A percentile compares a stretch with the other conserved stretches of the same genome.
Evolutionary conservation across 148 eudicot species (phyloP).

Genomic region (Vaccinium corymbosum): DNA sequence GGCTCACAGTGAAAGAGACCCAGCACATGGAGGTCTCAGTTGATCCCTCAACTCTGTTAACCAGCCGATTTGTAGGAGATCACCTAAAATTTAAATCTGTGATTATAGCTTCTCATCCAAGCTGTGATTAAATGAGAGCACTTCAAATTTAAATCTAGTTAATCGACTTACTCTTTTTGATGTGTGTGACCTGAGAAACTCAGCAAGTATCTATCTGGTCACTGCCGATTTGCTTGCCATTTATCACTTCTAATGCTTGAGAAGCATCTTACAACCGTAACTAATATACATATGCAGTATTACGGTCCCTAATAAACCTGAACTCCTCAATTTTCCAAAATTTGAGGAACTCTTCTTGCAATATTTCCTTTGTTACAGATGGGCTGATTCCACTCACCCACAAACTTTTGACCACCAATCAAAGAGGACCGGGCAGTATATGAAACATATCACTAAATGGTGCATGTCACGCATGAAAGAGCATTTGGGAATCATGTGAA

Average conservation of each 20-base stretch:
- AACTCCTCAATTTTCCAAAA: conserved; percentile 65
- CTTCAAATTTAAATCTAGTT: background rate
- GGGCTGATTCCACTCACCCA: conserved; percentile 85
- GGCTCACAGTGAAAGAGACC: too few relatives aligned
- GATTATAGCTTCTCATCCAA: background rate
- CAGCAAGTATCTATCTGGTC: conserved; percentile 65
- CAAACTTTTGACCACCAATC: conserved; percentile 38
- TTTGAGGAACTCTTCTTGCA: conserved; percentile 68
- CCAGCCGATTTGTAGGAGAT: background rate
- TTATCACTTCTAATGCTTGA: conserved; percentile 60
- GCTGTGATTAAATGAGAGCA: conserved; percentile 37
- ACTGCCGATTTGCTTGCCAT: conserved; percentile 64
- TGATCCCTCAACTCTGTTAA: background rate
- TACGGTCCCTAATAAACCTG: conserved; percentile 74
- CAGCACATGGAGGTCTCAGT: too few relatives aligned
- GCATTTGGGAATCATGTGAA: too few relatives aligned
- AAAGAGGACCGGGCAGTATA: too few relatives aligned
- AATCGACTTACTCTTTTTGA: conserved; percentile 52
- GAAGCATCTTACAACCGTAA: conserved; percentile 70
- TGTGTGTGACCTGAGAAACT: conserved; percentile 73
- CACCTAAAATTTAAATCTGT: too few relatives aligned
- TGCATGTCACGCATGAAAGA: too few relatives aligned
- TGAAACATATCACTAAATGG: too few relatives aligned
- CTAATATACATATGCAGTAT: conserved; percentile 70
- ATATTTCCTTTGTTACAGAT: conserved; percentile 58